Base-by-base conservation (phyloP, 768 basidiomycete species). In the Calocybe cyanea region DNA sequence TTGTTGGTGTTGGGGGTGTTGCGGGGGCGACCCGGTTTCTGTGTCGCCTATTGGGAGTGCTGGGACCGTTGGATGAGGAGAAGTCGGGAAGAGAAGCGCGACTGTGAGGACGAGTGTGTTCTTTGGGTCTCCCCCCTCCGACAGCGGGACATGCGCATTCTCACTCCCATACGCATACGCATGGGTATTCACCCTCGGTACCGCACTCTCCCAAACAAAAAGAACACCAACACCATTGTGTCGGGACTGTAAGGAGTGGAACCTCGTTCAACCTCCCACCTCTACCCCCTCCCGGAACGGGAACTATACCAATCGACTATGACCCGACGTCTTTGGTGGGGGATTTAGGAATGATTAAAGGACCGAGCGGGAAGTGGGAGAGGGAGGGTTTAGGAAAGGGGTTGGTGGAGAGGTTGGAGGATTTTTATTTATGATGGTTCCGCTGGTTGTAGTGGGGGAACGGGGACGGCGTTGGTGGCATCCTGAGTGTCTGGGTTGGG, bases 361-460 rank as follows among this genome's bases (percentile, higher is more conserved):
- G 83, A 83, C 54, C n/a, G 14, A n/a, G 84, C 7, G 88, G 90
- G 0, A 91, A 93, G 64, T 94, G 89, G 90, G 86, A 89, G 52
- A 68, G 90, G 1, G 87, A 90, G 54, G 91, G 91, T 0, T 61
- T 94, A 19, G 91, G 92, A 0, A 77, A 68, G 48, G 91, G 92
- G 0, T 63, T 94, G 39, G 92, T 88, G 63, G 91, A 92, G 68
- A 68, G 91, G 45, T 61, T 94, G 43, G 91, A n/a, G n/a, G n/a
- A 92, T n/a, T 43, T 48, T 53, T 8, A 45, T 53, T 5, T 53
- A 53, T 25, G 48, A 48, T 13, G 40, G 32, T n/a, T n/a, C n/a
- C n/a, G n/a, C n/a, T n/a, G n/a, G n/a, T n/a, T n/a, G n/a, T n/a
- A n/a, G n/a, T n/a, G n/a, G n/a, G n/a, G n/a, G n/a, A n/a, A n/a